Evolutionary conservation across 2,329 filamentous ascomycete genomes (phyloP).

Genomic region (Colletotrichum musae): DNA sequence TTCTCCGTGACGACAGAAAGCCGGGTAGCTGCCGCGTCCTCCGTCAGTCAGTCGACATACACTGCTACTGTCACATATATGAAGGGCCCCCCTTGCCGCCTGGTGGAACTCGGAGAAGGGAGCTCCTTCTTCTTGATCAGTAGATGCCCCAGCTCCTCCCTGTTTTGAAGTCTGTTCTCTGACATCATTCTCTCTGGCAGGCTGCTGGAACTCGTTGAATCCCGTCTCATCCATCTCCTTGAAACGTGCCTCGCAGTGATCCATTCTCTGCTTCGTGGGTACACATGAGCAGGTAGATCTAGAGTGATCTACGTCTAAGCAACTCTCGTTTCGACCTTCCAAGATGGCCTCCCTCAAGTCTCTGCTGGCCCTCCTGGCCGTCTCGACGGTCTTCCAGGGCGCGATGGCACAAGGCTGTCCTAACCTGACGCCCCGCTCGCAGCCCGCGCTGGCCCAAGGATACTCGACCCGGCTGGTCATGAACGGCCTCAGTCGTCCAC

Average conservation of each 20-base stretch:
- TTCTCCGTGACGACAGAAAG: conserved; percentile 8
- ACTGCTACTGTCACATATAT: neutral
- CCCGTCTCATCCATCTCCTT: neutral
- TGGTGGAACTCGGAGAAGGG: conserved; percentile 7
- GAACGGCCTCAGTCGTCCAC: conserved; percentile 47
- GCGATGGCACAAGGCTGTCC: conserved; percentile 30
- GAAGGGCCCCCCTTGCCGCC: neutral
- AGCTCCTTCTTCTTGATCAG: neutral
- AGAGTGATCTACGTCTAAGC: neutral
- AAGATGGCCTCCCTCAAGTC: conserved; percentile 29
- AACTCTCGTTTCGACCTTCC: neutral
- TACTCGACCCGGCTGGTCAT: conserved; percentile 47
- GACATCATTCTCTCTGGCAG: neutral
- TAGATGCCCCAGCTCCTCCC: conserved; percentile 2
- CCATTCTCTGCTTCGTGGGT: neutral
- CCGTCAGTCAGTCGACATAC: neutral
- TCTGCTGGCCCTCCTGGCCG: conserved; percentile 4
- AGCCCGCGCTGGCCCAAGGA: conserved; percentile 43
- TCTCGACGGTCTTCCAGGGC: conserved; percentile 15
- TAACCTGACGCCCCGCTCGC: conserved; percentile 31
- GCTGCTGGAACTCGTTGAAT: neutral
- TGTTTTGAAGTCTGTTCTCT: neutral
- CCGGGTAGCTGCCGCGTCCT: neutral
- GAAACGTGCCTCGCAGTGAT: neutral
- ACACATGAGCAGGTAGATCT: neutral